A percentile compares a stretch with the other conserved stretches of the same genome.
Evolutionary conservation across 305 asterid species (phyloP).

Genomic region (Salvia sclarea): DNA sequence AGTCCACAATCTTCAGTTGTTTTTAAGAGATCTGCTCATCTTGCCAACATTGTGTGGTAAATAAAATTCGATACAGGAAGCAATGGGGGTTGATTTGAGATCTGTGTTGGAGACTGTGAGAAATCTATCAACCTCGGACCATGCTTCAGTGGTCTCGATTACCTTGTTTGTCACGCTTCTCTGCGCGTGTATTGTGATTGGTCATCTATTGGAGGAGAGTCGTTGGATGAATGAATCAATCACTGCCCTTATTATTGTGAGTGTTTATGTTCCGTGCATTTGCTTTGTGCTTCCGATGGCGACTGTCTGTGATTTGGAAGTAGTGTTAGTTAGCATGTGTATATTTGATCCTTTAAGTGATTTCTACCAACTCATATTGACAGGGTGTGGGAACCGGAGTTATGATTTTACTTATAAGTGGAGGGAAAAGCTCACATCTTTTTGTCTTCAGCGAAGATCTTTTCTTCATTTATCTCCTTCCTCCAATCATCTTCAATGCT

Average conservation of each 20-base stretch:
- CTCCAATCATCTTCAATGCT: conserved; percentile 86
- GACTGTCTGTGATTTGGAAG: conserved; percentile 19
- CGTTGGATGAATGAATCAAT: conserved; percentile 84
- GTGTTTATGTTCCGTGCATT: conserved; percentile 28
- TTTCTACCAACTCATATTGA: conserved; percentile 26
- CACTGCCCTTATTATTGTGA: conserved; percentile 79
- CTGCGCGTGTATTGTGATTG: conserved; percentile 73
- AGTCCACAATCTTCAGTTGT: background rate
- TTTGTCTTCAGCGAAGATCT: conserved; percentile 84
- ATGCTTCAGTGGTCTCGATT: conserved; percentile 65
- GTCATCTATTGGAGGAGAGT: conserved; percentile 81
- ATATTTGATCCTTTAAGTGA: background rate
- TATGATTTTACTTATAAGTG: conserved; percentile 53
- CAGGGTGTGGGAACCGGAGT: conserved; percentile 73
- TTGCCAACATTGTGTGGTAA: conserved; percentile 24
- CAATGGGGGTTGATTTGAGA: conserved; percentile 44
- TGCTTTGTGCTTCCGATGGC: background rate
- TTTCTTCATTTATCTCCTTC: conserved; percentile 84
- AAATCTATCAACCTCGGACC: conserved; percentile 61
- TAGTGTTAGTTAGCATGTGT: conserved; percentile 9
- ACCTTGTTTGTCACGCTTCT: conserved; percentile 69
- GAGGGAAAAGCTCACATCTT: conserved; percentile 75
- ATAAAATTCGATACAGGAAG: conserved; percentile 20
- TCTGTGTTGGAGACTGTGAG: conserved; percentile 31
- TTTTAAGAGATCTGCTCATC: conserved; percentile 18